These are phyloP conservation scores for Zygosaccharomyces bailii DNA, from an alignment of 805 yeast genomes.

Conservation along the genomic window DNA sequence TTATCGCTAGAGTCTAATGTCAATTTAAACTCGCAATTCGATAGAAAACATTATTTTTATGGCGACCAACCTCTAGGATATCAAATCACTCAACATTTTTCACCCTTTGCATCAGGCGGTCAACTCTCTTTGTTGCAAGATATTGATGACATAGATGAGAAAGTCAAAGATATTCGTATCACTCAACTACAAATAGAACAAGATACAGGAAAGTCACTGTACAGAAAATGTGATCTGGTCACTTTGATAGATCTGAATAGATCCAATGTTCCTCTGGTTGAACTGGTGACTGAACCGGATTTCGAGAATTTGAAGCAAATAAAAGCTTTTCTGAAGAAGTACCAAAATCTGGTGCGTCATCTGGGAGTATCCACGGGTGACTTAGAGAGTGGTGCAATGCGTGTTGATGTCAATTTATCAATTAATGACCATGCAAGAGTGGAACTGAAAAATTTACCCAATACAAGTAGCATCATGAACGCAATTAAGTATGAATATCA, in stretches of 20 bases:
- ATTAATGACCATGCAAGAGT: slow-evolving; percentile 69
- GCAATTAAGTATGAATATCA: slow-evolving; percentile 72
- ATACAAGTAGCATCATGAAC: slow-evolving; percentile 70
- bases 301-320: slow-evolving; percentile 65
- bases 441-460: slow-evolving; percentile 86
- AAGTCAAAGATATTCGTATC: slow-evolving; percentile 51
- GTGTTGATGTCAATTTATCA: slow-evolving; percentile 93
- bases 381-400: slow-evolving; percentile 88
- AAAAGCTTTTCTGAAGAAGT: slow-evolving; percentile 73
- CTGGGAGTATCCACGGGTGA: slow-evolving; percentile 82
- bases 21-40: slow-evolving; percentile 62
- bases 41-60: slow-evolving; percentile 92
- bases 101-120: slow-evolving; percentile 76
- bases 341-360: slow-evolving; percentile 65
- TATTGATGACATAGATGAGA: slow-evolving; percentile 50
- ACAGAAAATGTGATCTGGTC: slow-evolving; percentile 38
- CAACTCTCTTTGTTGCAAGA: slow-evolving; percentile 43
- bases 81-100: slow-evolving; percentile 87
- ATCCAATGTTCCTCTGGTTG: slow-evolving; percentile 81
- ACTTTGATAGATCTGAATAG: slow-evolving; percentile 75
- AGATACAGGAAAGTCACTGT: slow-evolving; percentile 82
- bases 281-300: slow-evolving; percentile 89
- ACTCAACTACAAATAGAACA: slow-evolving; percentile 90
- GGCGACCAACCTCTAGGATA: slow-evolving; percentile 96
- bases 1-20: slow-evolving; percentile 62